These are phyloP conservation scores for Aureobasidium sp. DNA, from an alignment of 2,329 filamentous ascomycete genomes.

Conservation along the genomic window DNA sequence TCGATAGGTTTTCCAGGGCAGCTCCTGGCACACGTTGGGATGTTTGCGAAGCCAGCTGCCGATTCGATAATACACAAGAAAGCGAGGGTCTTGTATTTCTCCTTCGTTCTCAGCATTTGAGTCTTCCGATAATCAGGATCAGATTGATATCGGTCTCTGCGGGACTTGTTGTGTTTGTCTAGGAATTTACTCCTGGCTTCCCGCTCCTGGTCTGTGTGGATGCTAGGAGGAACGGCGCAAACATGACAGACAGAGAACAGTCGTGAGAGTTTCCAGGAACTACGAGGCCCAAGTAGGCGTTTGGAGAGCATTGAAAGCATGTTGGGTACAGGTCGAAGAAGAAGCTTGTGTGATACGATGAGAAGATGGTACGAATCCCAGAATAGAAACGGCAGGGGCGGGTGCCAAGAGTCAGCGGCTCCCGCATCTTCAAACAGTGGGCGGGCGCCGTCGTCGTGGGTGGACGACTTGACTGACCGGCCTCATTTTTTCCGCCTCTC, in stretches of 20 bases:
- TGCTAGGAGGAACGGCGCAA: not conserved
- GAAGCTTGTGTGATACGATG: not conserved
- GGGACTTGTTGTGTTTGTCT: not conserved
- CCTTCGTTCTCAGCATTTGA: not conserved
- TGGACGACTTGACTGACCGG: not conserved
- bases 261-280: not conserved
- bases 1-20: not conserved
- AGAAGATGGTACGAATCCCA: not conserved
- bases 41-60: not conserved
- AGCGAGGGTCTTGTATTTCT: not conserved
- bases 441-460: not conserved
- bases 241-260: not conserved
- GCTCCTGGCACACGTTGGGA: not conserved
- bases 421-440: constrained; percentile 9
- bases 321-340: not conserved
- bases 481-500: not conserved
- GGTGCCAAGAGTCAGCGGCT: constrained; percentile 1
- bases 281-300: not conserved
- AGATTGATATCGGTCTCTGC: not conserved
- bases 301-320: not conserved
- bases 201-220: not conserved
- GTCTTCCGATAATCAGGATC: not conserved
- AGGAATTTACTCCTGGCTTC: not conserved
- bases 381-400: constrained; percentile 11
- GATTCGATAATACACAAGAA: not conserved